These are phyloP conservation scores for Thermochaetoides dissita DNA, from an alignment of 2,329 filamentous ascomycete species.

Conservation along the genomic window DNA sequence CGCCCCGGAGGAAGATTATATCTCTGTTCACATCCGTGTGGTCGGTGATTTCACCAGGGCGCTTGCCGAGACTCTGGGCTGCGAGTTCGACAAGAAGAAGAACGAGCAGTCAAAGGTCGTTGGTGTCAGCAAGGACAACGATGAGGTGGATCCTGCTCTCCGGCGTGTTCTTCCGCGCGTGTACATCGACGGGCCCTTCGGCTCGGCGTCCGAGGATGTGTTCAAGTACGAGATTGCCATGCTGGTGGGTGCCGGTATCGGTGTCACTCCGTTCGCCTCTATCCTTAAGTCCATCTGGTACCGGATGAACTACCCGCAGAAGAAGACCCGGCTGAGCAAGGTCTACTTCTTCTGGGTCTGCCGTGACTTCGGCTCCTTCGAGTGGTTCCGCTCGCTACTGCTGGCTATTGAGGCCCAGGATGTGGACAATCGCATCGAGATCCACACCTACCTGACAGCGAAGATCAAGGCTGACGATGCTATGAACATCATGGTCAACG, in stretches of 20 bases:
- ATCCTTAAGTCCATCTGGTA: constrained; percentile 91
- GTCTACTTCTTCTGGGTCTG: constrained; percentile 93
- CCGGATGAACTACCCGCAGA: constrained; percentile 74
- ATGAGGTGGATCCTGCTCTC: constrained; percentile 54
- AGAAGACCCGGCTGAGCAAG: constrained; percentile 65
- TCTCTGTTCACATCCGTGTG: constrained; percentile 72
- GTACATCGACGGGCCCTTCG: constrained; percentile 75
- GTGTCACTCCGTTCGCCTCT: constrained; percentile 74
- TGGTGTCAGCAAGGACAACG: constrained; percentile 46
- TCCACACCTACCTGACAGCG: constrained; percentile 76
- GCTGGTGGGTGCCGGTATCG: constrained; percentile 70
- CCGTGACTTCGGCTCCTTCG: constrained; percentile 74
- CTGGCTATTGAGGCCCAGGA: constrained; percentile 79
- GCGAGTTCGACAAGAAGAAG: constrained; percentile 51
- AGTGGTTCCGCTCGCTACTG: constrained; percentile 77
- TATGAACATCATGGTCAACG: constrained; percentile 87
- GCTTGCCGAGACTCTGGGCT: constrained; percentile 58
- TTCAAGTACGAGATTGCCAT: constrained; percentile 77
- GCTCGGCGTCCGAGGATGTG: constrained; percentile 74
- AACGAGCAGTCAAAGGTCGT: constrained; percentile 52
- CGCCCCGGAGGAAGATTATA: constrained; percentile 79
- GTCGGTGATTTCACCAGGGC: constrained; percentile 69
- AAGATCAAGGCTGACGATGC: constrained; percentile 78
- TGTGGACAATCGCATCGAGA: constrained; percentile 71
- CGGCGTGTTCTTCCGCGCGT: constrained; percentile 63